A percentile compares a stretch with the other conserved stretches of the same genome.
These are phyloP conservation scores for Vigna hirtella DNA, from an alignment of 306 rosid genomes.

Conservation along the genomic window DNA sequence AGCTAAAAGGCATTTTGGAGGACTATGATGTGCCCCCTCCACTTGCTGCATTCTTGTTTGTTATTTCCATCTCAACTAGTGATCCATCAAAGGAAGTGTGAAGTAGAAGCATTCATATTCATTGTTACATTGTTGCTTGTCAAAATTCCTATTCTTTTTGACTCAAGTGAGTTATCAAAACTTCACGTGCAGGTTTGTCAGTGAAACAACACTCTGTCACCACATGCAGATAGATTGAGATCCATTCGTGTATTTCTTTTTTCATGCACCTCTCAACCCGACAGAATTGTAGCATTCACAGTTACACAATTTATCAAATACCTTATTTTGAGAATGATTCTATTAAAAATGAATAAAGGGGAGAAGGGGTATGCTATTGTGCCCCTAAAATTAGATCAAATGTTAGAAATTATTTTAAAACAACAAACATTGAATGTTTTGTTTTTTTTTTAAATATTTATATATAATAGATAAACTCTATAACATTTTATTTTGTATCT, in stretches of 20 bases:
- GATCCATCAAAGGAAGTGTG: conserved; percentile 51
- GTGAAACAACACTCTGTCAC: conserved; percentile 3
- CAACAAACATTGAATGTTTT: neutral
- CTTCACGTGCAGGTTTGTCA: conserved; percentile 33
- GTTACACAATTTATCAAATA: conserved; percentile 7
- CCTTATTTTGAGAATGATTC: neutral
- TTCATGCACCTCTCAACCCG: neutral
- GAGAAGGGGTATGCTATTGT: neutral
- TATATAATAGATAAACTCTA: neutral
- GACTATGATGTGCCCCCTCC: conserved; percentile 54
- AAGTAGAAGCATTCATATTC: conserved; percentile 60
- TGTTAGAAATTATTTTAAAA: neutral
- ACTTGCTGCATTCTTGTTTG: conserved; percentile 59
- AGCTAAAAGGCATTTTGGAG: conserved; percentile 55
- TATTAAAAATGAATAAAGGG: neutral
- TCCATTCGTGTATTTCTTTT: neutral
- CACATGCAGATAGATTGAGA: conserved; percentile 13
- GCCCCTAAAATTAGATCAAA: too few species aligned
- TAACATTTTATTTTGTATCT: too few species aligned
- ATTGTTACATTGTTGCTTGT: conserved; percentile 50
- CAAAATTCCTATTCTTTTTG: conserved; percentile 1
- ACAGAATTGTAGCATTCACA: neutral
- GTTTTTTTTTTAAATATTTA: neutral
- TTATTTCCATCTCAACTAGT: conserved; percentile 53
- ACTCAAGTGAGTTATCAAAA: conserved; percentile 33